Base-by-base conservation (phyloP, 2,329 filamentous ascomycete species). In the Fusarium sp. region DNA sequence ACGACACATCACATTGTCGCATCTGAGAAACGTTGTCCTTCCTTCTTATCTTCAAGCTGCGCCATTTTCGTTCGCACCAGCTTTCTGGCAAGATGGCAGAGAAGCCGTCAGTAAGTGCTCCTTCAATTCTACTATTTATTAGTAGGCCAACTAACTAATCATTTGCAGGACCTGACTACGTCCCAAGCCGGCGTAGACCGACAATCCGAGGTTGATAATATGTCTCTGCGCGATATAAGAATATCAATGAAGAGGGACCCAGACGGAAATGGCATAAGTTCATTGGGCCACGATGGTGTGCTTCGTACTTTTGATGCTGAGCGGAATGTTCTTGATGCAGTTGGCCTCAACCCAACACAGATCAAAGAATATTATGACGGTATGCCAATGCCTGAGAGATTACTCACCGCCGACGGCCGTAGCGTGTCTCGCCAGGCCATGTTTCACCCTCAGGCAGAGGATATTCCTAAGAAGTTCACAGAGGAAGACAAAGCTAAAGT, bases 201-300 rank as follows among this genome's bases (percentile, higher is more conserved):
- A 31, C 23, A 44, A 8, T 0, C 15, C 8, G 4, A 9, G 0
- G 9, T 1, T 1, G 18, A 38, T 18, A 8, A 15, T 1, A 56
- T 56, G 26, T 40, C 33, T n/a, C 12, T 56, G 5, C 33, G 20
- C 4, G 56, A 58, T 6, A 28, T 56, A 45, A 4, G 1, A 4
- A 7, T 1, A 8, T 38, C 13, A 3, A 56, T 58, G 50, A 56
- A 56, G 33, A 15, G 11, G 13, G 56, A 56, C 2, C 50, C 40
- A 15, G 13, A 23, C 0, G 56, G 49, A 15, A 12, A 45, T n/a
- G 31, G 40, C 7, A 28, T 58, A 40, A 40, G 9, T 55, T 18
- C 31, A 28, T 31, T 58, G 8, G 56, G 50, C 10, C 56, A 45
- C 3, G 56, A 58, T n/a, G 56, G 56, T 33, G 56, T 58, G 5